These are phyloP conservation scores for Rehmannia glutinosa DNA, from an alignment of 257 asterid genomes.

Conservation along the genomic window DNA sequence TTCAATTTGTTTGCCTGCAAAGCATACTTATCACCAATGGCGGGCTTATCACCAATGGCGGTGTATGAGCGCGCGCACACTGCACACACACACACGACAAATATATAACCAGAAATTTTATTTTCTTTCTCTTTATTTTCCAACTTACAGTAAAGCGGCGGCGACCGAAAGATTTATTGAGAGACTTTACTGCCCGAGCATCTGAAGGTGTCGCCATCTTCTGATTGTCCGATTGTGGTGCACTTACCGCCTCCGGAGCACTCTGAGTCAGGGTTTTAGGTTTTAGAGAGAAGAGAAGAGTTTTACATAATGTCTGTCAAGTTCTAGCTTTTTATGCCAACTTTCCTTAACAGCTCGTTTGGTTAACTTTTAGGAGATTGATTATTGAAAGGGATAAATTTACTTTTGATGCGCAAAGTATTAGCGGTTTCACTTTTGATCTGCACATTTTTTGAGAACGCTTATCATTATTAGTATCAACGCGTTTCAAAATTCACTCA, in stretches of 20 bases:
- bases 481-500: too few relatives aligned
- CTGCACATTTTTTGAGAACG: too few relatives aligned
- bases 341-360: background rate
- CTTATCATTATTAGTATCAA: too few relatives aligned
- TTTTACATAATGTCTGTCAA: background rate
- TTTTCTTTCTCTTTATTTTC: background rate
- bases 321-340: background rate
- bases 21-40: background rate
- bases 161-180: slow-evolving; percentile 54
- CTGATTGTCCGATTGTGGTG: background rate
- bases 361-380: too few relatives aligned
- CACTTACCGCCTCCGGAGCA: background rate
- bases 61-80: too few relatives aligned
- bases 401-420: too few relatives aligned
- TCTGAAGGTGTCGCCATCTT: slow-evolving; percentile 68
- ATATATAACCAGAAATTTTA: background rate
- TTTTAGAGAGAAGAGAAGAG: background rate
- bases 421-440: too few relatives aligned
- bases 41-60: too few relatives aligned
- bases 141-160: slow-evolving; percentile 73
- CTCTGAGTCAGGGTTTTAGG: slow-evolving; percentile 18
- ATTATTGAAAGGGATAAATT: too few relatives aligned
- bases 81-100: background rate
- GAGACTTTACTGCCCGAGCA: slow-evolving; percentile 71
- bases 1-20: background rate